Evolutionary conservation across 2,329 filamentous ascomycete genomes (phyloP).

Genomic region (Grosmannia serpens): DNA sequence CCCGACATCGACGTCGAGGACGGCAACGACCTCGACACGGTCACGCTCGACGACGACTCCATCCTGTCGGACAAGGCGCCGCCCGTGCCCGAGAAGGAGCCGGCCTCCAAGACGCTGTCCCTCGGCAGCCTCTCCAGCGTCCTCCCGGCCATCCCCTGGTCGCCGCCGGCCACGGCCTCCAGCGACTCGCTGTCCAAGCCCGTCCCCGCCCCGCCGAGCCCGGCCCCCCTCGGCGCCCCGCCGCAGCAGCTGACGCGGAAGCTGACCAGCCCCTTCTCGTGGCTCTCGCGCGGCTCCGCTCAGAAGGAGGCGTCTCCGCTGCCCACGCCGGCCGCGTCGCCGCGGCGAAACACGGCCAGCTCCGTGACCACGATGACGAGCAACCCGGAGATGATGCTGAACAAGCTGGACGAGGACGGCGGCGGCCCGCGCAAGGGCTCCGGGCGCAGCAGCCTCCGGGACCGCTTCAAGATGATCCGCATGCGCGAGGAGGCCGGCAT

Average conservation of each 20-base stretch:
- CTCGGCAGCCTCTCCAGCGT: slow-evolving; percentile 61
- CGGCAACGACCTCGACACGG: slow-evolving; percentile 38
- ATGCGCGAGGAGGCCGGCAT: slow-evolving; percentile 62
- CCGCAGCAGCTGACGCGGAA: slow-evolving; percentile 43
- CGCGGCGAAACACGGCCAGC: slow-evolving; percentile 62
- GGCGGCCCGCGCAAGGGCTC: slow-evolving; percentile 28
- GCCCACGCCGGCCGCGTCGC: slow-evolving; percentile 20
- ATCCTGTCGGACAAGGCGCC: slow-evolving; percentile 14
- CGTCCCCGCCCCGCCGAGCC: slow-evolving; percentile 18
- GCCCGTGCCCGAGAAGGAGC: slow-evolving; percentile 2
- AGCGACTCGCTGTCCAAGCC: slow-evolving; percentile 35
- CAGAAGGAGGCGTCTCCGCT: slow-evolving; percentile 45
- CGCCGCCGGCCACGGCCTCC: slow-evolving; percentile 29
- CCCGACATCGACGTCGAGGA: slow-evolving; percentile 33
- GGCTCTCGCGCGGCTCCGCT: slow-evolving; percentile 61
- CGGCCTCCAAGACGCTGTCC: slow-evolving; percentile 42
- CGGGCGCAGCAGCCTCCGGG: slow-evolving; percentile 56
- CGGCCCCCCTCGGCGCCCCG: slow-evolving; percentile 21
- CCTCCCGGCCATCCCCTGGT: slow-evolving; percentile 64
- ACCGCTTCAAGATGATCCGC: slow-evolving; percentile 67
- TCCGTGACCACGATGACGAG: slow-evolving; percentile 69
- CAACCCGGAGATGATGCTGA: slow-evolving; percentile 69
- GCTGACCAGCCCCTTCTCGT: slow-evolving; percentile 77
- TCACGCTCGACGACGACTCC: slow-evolving; percentile 53
- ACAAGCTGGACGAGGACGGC: slow-evolving; percentile 59